Evolutionary conservation across 352 stramenopile genomes (phyloP).

Genomic region (Phytopythium kandeliae): DNA sequence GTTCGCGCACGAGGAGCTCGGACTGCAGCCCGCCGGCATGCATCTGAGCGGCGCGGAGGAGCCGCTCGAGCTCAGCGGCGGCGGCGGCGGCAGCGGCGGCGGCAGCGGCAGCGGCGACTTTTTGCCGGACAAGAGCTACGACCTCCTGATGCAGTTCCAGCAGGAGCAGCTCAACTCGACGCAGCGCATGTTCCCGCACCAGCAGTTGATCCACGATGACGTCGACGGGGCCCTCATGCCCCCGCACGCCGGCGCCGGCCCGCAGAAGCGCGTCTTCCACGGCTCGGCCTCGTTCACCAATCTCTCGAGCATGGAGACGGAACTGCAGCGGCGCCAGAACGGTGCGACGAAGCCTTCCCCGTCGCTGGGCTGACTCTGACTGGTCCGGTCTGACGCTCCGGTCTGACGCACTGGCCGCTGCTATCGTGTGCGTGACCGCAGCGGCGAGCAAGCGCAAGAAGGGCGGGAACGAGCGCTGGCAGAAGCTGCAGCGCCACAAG

Average conservation of each 20-base stretch:
- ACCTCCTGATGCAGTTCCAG: slow-evolving; percentile 60
- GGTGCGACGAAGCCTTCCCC: slow-evolving; percentile 9
- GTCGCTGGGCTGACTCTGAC: no score
- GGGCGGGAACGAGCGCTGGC: slow-evolving; percentile 42
- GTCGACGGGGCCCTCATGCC: slow-evolving; percentile 9
- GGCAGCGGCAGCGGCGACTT: slow-evolving; percentile 10
- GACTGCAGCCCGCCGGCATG: slow-evolving; percentile 7
- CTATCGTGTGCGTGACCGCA: slow-evolving; percentile 6
- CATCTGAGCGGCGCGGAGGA: slow-evolving; percentile 19
- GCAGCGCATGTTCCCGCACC: slow-evolving; percentile 47
- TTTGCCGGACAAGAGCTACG: slow-evolving; percentile 31
- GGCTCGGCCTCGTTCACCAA: slow-evolving; percentile 69
- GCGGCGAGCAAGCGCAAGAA: slow-evolving; percentile 64
- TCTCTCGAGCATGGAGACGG: slow-evolving; percentile 66
- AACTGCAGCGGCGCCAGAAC: slow-evolving; percentile 39
- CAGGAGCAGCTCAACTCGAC: slow-evolving; percentile 36
- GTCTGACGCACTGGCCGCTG: no score
- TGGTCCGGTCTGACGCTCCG: no score
- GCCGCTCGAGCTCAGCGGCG: slow-evolving; percentile 11
- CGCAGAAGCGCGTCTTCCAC: slow-evolving; percentile 37
- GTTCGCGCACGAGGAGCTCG: slow-evolving; percentile 1
- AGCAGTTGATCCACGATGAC: slow-evolving; percentile 27
- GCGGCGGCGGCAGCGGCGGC: not conserved
- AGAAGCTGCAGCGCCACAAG: slow-evolving; percentile 59
- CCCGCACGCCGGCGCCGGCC: slow-evolving; percentile 11